Percentiles rank a stretch among this genome's conserved stretches.
Conservation (phyloP, 2,329 filamentous ascomycete genomes). For the Trichothecium sympodiale region DNA sequence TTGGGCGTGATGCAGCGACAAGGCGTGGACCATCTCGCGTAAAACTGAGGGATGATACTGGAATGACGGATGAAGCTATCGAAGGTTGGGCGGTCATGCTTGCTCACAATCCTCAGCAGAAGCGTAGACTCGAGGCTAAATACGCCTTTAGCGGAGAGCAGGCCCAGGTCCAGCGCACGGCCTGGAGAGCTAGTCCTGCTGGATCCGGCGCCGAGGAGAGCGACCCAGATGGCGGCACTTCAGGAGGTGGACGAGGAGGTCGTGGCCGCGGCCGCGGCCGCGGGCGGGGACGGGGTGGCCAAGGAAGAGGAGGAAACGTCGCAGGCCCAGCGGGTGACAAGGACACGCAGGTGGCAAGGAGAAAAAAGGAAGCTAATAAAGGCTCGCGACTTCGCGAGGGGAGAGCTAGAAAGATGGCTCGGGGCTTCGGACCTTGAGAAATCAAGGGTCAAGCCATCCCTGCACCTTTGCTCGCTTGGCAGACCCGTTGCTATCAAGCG, state of each 20-base stretch:
- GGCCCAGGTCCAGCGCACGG: constrained; percentile 49
- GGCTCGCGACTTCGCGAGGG: constrained; percentile 63
- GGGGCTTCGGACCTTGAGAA: constrained; percentile 22
- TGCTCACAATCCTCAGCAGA: constrained; percentile 55
- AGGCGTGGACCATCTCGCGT: constrained; percentile 51
- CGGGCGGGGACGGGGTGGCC: constrained; percentile 30
- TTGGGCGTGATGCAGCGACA: constrained; percentile 61
- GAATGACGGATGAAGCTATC: constrained; percentile 86
- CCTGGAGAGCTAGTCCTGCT: constrained; percentile 47
- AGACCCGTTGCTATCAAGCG: not conserved
- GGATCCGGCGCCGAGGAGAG: constrained; percentile 47
- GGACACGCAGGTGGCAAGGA: constrained; percentile 58
- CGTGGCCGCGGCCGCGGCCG: constrained; percentile 34
- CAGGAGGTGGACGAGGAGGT: constrained; percentile 32
- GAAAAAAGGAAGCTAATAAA: constrained; percentile 75
- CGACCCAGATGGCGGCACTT: constrained; percentile 32
- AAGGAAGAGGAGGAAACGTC: constrained; percentile 47
- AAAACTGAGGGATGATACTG: constrained; percentile 62
- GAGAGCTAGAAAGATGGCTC: constrained; percentile 53
- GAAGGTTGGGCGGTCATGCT: constrained; percentile 94
- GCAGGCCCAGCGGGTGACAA: constrained; percentile 57
- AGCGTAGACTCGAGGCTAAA: constrained; percentile 59
- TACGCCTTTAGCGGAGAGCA: constrained; percentile 60
- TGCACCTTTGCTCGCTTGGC: not conserved
- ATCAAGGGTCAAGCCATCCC: not conserved